phyloP scores from a whole-genome alignment of 2,329 filamentous ascomycete genomes.

The Mariannaea sp. region DNA sequence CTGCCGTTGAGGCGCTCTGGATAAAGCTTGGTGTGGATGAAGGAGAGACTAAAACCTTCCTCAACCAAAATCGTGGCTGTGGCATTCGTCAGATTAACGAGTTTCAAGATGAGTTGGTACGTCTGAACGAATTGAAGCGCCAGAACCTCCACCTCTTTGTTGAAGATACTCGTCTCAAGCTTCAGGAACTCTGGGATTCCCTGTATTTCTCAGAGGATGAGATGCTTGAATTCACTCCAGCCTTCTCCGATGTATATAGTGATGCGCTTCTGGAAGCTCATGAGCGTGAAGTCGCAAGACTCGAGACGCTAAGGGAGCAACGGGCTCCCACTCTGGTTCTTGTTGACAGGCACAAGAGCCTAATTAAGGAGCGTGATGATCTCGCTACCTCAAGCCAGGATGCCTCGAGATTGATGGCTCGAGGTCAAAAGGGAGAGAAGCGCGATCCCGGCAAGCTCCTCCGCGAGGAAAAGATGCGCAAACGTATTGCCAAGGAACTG shows the following conservation, averaged over 20 bases:
- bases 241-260: constrained; percentile 96
- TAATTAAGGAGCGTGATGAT: constrained; percentile 86
- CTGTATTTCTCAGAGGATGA: constrained; percentile 97
- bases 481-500: constrained; percentile 93
- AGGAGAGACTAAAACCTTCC: constrained; percentile 80
- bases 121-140: constrained; percentile 89
- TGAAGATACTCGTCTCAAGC: constrained; percentile 85
- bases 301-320: constrained; percentile 84
- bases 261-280: constrained; percentile 94
- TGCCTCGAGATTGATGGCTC: constrained; percentile 88
- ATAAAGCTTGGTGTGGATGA: constrained; percentile 84
- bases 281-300: constrained; percentile 82
- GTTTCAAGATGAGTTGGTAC: constrained; percentile 86
- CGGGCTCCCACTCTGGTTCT: constrained; percentile 81
- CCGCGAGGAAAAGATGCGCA: constrained; percentile 97
- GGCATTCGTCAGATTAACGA: constrained; percentile 93
- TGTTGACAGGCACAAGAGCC: constrained; percentile 79
- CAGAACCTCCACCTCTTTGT: constrained; percentile 96
- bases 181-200: constrained; percentile 94
- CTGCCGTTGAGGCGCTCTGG: constrained; percentile 86
- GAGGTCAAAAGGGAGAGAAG: constrained; percentile 90
- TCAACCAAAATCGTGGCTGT: constrained; percentile 86
- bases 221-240: constrained; percentile 97
- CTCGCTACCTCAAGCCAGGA: constrained; percentile 91
- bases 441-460: constrained; percentile 93